Conservation (phyloP, 495 filamentous ascomycete genomes). For the Aspergillus haitiensis region DNA sequence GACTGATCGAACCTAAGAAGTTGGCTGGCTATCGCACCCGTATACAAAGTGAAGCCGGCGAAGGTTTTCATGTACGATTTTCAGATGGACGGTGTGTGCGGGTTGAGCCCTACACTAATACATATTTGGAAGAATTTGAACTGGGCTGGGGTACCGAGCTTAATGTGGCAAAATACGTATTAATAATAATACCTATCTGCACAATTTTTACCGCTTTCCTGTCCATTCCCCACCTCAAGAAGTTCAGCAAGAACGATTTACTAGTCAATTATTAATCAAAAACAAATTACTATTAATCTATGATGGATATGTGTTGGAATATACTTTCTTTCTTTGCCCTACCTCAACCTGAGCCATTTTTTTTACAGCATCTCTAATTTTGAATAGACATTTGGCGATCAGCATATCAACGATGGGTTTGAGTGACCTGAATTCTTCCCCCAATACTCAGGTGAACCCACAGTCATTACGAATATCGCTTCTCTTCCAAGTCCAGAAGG, state of each 20-base stretch:
- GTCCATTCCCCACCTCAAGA: not conserved
- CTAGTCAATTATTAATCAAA: no score
- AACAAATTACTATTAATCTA: no score
- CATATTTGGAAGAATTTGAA: conserved; percentile 23
- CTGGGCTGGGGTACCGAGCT: not conserved
- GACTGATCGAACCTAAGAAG: conserved; percentile 45
- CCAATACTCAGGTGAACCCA: not conserved
- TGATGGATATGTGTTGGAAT: no score
- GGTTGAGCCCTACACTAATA: conserved; percentile 52
- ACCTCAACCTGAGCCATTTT: no score
- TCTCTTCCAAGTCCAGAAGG: conserved; percentile 58
- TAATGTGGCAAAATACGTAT: no score
- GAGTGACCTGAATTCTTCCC: no score
- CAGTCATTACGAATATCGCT: conserved; percentile 17
- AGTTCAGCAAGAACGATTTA: not conserved
- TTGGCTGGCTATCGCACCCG: conserved; percentile 50
- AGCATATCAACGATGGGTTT: not conserved
- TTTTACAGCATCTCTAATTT: no score
- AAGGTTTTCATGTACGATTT: conserved; percentile 48
- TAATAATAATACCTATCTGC: no score
- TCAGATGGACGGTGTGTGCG: conserved; percentile 49
- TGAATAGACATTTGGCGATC: no score
- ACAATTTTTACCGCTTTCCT: not conserved
- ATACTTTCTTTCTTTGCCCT: no score
- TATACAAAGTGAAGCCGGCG: conserved; percentile 39